Conservation (phyloP, 345 rosid species). For the Camelina hispida region DNA sequence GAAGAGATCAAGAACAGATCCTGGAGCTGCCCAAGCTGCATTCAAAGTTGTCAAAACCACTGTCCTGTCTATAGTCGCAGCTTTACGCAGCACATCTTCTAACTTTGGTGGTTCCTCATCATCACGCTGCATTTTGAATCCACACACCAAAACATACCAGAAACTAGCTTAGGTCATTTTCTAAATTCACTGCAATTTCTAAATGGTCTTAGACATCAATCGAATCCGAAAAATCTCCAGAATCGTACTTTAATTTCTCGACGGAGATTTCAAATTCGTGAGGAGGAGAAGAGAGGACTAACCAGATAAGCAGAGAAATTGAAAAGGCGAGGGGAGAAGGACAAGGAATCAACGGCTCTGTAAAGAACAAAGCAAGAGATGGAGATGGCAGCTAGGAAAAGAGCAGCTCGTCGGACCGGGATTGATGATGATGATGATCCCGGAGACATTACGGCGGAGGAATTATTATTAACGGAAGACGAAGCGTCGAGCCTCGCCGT, state of each 20-base stretch:
- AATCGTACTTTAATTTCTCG: not conserved
- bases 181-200: not conserved
- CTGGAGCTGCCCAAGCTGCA: slow-evolving; percentile 80
- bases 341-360: slow-evolving; percentile 42
- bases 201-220: not conserved
- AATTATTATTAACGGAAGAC: slow-evolving; percentile 5
- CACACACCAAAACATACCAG: not conserved
- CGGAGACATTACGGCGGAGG: slow-evolving; percentile 28
- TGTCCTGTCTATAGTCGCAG: slow-evolving; percentile 65
- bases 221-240: not conserved
- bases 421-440: slow-evolving; percentile 42
- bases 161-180: not conserved
- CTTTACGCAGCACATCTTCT: slow-evolving; percentile 58
- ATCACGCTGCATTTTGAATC: slow-evolving; percentile 10
- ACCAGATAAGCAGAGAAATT: slow-evolving; percentile 24
- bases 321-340: slow-evolving; percentile 35
- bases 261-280: not conserved
- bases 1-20: slow-evolving; percentile 69
- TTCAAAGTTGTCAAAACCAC: slow-evolving; percentile 79
- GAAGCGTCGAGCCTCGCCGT: slow-evolving; percentile 34
- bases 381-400: slow-evolving; percentile 43
- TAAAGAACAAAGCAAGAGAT: slow-evolving; percentile 48
- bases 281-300: not conserved
- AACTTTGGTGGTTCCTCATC: slow-evolving; percentile 50
- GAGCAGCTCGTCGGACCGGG: slow-evolving; percentile 43